Evolutionary conservation across 371 early-diverging fungal genomes (phyloP).

Genomic region (Edhazardia aedis): DNA sequence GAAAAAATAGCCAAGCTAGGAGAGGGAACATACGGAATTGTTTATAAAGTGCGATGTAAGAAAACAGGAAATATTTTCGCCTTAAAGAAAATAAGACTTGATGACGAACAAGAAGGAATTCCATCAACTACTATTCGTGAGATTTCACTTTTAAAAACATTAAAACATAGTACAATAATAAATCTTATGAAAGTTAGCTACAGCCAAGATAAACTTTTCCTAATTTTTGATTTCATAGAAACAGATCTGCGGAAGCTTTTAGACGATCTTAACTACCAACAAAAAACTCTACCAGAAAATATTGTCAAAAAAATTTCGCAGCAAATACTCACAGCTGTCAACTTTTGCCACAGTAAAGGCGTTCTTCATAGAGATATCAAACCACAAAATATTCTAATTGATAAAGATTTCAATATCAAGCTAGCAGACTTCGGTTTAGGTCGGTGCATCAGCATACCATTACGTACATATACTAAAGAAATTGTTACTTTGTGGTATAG

Average conservation of each 20-base stretch:
- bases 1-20: slow-evolving; percentile 68
- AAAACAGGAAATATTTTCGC: slow-evolving; percentile 72
- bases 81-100: slow-evolving; percentile 77
- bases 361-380: slow-evolving; percentile 88
- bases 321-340: slow-evolving; percentile 63
- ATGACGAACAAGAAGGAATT: slow-evolving; percentile 76
- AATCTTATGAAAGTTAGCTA: slow-evolving; percentile 83
- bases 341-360: slow-evolving; percentile 71
- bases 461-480: slow-evolving; percentile 80
- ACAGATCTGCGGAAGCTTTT: slow-evolving; percentile 71
- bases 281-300: slow-evolving; percentile 48
- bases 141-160: slow-evolving; percentile 73
- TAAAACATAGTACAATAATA: slow-evolving; percentile 66
- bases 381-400: slow-evolving; percentile 73
- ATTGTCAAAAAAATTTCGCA: slow-evolving; percentile 65
- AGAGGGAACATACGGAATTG: slow-evolving; percentile 96
- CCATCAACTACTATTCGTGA: slow-evolving; percentile 83
- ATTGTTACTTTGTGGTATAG: slow-evolving; percentile 92
- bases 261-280: slow-evolving; percentile 49
- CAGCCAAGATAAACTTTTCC: slow-evolving; percentile 73
- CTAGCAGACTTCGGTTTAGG: slow-evolving; percentile 80
- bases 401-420: slow-evolving; percentile 61
- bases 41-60: slow-evolving; percentile 78
- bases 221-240: slow-evolving; percentile 93
- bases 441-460: slow-evolving; percentile 67